A percentile compares a stretch with the other conserved stretches of the same genome.
These are phyloP conservation scores for Sclerotinia trifoliorum DNA, from an alignment of 2,329 filamentous ascomycete genomes.

Conservation along the genomic window DNA sequence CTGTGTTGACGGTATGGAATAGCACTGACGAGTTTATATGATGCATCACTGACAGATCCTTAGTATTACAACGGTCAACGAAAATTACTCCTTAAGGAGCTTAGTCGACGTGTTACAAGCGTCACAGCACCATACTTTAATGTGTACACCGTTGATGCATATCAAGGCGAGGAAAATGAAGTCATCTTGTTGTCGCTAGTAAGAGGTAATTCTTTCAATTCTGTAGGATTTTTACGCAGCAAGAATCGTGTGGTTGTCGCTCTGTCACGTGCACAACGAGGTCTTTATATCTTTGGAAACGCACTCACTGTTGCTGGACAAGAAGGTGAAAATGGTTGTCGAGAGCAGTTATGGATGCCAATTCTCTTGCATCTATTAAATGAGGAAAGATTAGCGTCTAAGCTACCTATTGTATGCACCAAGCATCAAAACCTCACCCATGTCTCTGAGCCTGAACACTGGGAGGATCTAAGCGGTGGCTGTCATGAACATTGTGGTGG, in stretches of 20 bases:
- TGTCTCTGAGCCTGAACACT: conserved; percentile 55
- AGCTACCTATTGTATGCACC: conserved; percentile 61
- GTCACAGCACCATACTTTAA: conserved; percentile 43
- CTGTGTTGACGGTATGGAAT: conserved; percentile 61
- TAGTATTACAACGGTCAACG: conserved; percentile 82
- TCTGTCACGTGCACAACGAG: conserved; percentile 68
- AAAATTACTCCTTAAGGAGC: conserved; percentile 55
- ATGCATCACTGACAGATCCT: not conserved
- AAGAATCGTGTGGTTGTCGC: conserved; percentile 58
- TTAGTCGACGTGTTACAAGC: conserved; percentile 45
- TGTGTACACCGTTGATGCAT: conserved; percentile 81
- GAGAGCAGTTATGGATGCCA: conserved; percentile 35
- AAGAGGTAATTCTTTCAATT: conserved; percentile 57
- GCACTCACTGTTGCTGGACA: conserved; percentile 46
- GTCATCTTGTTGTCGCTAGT: conserved; percentile 79
- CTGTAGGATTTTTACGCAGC: conserved; percentile 73
- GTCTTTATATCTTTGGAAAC: conserved; percentile 85
- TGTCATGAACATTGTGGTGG: conserved; percentile 49
- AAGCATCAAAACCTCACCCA: conserved; percentile 54
- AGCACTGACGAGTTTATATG: not conserved
- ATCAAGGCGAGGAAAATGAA: conserved; percentile 89
- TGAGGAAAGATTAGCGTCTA: conserved; percentile 40
- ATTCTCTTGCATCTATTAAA: conserved; percentile 45
- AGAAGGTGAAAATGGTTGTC: conserved; percentile 25
- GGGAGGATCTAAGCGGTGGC: conserved; percentile 52